Base-by-base conservation (phyloP, 2,329 filamentous ascomycete genomes). In the Sporothrix humicola region DNA sequence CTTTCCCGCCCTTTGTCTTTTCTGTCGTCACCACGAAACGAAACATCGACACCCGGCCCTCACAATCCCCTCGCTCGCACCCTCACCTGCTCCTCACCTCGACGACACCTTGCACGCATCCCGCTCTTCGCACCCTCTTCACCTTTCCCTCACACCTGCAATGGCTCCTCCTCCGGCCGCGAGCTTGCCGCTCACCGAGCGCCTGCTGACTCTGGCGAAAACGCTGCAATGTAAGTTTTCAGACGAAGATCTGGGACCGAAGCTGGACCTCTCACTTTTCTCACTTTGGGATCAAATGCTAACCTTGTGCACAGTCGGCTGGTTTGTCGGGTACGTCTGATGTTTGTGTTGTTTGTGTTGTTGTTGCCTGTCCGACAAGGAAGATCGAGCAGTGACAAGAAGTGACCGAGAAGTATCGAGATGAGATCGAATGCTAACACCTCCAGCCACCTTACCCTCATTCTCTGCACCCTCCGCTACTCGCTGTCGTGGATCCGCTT, bases 381-480 rank as follows among this genome's bases (percentile, higher is more conserved):
- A 44, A n/a, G 10, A 20, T 68, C 46, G 13, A n/a, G 0, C 44
- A 10, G 54, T 26, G 23, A 26, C 23, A 26, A 26, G 23, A 26
- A 26, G 23, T 26, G 23, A 26, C 23, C 23, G 23, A 26, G 23
- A 26, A 26, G 23, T 26, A 31, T 26, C 17, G 8, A 20, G 44
- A n/a, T 20, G 31, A 46, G 46, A 69, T 17, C 52, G 52, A n/a
- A 12, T 52, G 8, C 50, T 46, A 52, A 52, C 31, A 3, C n/a
- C 13, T 15, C 15, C 79, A 97, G 95, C 78, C 96, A 99, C 82
- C 85, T 98, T 75, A 92, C 91, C 54, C 89, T 98, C 75, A 91
- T 99, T 77, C 84, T 97, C 78, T 91, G 90, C 80, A 93, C 95
- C 71, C 81, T 92, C 79, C 92, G 94, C 81, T 99, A 98, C 83